Conservation (phyloP, 257 asterid species). For the Fraxinus quadrangulata region DNA sequence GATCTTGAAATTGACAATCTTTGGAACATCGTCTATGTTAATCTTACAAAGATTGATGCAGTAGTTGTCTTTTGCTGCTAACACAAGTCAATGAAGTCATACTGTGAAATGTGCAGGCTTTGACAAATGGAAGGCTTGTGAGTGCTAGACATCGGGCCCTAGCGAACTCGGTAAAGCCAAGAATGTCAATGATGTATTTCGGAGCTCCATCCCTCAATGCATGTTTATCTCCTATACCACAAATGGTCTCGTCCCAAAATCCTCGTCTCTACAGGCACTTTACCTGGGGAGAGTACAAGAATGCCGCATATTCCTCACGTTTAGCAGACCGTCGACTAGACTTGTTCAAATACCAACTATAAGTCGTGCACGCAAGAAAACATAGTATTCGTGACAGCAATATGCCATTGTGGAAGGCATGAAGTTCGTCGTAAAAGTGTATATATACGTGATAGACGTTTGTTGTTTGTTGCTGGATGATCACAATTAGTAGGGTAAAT, state of each 20-base stretch:
- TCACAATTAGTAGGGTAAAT: too few relatives aligned
- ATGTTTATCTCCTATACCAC: slow-evolving; percentile 40
- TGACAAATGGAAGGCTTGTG: slow-evolving; percentile 67
- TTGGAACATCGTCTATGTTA: neutral
- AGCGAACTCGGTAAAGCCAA: slow-evolving; percentile 36
- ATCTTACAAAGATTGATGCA: too few relatives aligned
- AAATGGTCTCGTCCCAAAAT: slow-evolving; percentile 19
- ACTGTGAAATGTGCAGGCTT: slow-evolving; percentile 33
- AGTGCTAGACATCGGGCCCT: slow-evolving; percentile 70
- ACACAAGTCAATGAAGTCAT: neutral
- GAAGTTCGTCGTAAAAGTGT: too few relatives aligned
- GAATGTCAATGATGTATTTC: slow-evolving; percentile 70
- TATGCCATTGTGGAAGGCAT: too few relatives aligned
- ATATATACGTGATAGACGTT: too few relatives aligned
- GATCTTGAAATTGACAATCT: neutral
- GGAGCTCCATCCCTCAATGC: slow-evolving; percentile 64
- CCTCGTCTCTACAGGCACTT: slow-evolving; percentile 47
- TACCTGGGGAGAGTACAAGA: slow-evolving; percentile 72
- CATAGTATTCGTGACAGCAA: too few relatives aligned
- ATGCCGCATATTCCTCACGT: slow-evolving; percentile 41
- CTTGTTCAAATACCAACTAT: slow-evolving; percentile 33
- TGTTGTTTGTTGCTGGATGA: too few relatives aligned
- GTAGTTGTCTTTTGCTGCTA: too few relatives aligned
- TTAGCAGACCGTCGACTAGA: slow-evolving; percentile 61
- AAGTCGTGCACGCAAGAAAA: too few relatives aligned